These are phyloP conservation scores for Naganishia sp. DNA, from an alignment of 1,284 basidiomycete species.

Conservation along the genomic window DNA sequence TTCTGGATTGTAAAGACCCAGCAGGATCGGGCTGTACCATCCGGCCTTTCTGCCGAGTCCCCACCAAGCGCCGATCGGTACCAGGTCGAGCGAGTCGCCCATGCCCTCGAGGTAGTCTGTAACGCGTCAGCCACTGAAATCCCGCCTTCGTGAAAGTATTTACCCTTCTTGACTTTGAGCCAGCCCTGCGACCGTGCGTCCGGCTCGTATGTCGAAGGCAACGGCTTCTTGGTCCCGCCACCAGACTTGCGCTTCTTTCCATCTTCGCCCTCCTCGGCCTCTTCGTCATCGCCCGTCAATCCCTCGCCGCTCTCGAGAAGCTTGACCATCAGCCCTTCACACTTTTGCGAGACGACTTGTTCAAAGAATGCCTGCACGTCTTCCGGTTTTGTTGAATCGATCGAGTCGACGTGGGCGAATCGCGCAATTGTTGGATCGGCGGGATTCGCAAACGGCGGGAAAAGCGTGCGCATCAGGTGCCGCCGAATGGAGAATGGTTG, in stretches of 20 bases:
- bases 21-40: conserved; percentile 90
- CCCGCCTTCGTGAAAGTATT: conserved; percentile 10
- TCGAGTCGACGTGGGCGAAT: conserved; percentile 74
- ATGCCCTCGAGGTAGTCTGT: conserved; percentile 54
- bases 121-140: conserved; percentile 53
- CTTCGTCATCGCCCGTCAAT: conserved; percentile 44
- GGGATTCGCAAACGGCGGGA: conserved; percentile 57
- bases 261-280: conserved; percentile 40
- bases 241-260: conserved; percentile 36
- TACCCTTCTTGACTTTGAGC: conserved; percentile 77
- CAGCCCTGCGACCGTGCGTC: conserved; percentile 64
- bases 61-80: conserved; percentile 85
- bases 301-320: conserved; percentile 58
- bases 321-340: conserved; percentile 94
- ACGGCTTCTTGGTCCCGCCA: conserved; percentile 62
- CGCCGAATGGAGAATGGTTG: conserved; percentile 74
- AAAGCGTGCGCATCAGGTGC: conserved; percentile 62
- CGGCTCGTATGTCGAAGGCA: conserved; percentile 88
- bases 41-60: conserved; percentile 87
- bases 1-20: conserved; percentile 75
- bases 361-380: conserved; percentile 77
- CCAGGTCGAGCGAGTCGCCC: conserved; percentile 60
- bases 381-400: conserved; percentile 65
- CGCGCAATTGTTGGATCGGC: conserved; percentile 61
- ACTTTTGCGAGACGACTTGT: conserved; percentile 73